Conservation (phyloP, 202 grass and related monocot species). For the Dendrocalamus latiflorus region DNA sequence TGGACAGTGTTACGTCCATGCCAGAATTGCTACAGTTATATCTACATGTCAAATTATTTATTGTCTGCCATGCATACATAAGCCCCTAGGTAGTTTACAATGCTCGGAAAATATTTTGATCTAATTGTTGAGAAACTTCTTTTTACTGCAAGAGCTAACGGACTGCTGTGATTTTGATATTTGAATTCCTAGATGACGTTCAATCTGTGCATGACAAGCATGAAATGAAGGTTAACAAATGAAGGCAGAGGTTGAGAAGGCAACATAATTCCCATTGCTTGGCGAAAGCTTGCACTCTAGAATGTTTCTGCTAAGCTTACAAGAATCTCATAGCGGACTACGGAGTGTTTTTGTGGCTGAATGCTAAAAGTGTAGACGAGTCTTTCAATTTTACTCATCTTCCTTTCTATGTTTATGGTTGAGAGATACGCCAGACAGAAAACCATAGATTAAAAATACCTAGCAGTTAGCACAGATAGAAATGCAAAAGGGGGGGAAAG, state of each 20-base stretch:
- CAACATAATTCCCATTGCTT: too few relatives aligned
- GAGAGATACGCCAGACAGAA: background rate
- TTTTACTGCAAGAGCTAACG: conserved; percentile 13
- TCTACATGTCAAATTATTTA: background rate
- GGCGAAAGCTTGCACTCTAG: too few relatives aligned
- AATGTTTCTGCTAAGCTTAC: background rate
- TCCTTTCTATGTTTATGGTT: background rate
- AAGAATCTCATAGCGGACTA: background rate
- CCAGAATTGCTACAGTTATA: background rate
- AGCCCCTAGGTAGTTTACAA: background rate
- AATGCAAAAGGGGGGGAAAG: background rate
- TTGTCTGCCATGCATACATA: background rate
- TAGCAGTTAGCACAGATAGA: background rate
- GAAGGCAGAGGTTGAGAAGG: too few relatives aligned
- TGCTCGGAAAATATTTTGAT: background rate
- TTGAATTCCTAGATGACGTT: conserved; percentile 16
- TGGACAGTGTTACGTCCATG: background rate
- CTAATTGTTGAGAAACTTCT: background rate
- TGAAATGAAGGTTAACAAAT: too few relatives aligned
- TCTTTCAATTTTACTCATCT: too few relatives aligned
- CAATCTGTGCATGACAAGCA: background rate
- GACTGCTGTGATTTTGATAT: background rate
- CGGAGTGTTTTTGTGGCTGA: too few relatives aligned
- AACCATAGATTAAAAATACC: background rate
- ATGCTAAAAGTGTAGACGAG: too few relatives aligned